A percentile compares a stretch with the other conserved stretches of the same genome.
phyloP scores from a whole-genome alignment of 352 stramenopile species.

The Globisporangium takayamanum region DNA sequence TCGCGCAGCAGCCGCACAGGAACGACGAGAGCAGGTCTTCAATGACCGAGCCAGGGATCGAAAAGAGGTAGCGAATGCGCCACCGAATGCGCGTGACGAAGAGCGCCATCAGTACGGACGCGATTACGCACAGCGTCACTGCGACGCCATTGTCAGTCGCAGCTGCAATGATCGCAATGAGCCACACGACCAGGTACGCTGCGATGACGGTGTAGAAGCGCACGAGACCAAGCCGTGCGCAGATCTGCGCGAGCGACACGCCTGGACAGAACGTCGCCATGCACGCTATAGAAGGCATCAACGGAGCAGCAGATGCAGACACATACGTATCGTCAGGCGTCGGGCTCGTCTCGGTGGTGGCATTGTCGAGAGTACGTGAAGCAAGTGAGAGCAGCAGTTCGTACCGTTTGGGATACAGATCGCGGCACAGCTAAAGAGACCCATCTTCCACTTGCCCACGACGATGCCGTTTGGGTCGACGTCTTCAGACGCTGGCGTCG shows the following conservation, averaged over 20 bases:
- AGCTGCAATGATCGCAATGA: constrained; percentile 25
- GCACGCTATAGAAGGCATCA: constrained; percentile 6
- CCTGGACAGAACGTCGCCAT: constrained; percentile 23
- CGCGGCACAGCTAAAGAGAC: constrained; percentile 16
- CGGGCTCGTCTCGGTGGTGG: background rate
- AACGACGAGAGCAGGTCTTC: constrained; percentile 30
- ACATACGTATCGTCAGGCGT: background rate
- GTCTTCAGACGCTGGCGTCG: constrained; percentile 13
- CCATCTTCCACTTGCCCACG: constrained; percentile 26
- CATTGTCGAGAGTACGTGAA: no score
- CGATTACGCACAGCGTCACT: constrained; percentile 28
- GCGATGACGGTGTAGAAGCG: constrained; percentile 32
- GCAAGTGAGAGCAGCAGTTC: background rate
- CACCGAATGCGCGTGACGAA: constrained; percentile 41
- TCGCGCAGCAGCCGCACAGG: constrained; percentile 34
- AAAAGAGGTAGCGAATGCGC: constrained; percentile 49
- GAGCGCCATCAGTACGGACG: constrained; percentile 20
- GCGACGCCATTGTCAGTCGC: constrained; percentile 21
- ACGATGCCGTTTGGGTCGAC: constrained; percentile 27
- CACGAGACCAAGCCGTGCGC: constrained; percentile 28
- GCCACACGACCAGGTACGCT: constrained; percentile 25
- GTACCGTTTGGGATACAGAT: constrained; percentile 22
- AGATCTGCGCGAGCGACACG: constrained; percentile 44
- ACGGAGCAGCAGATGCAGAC: background rate
- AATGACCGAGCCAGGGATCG: constrained; percentile 31